Evolutionary conservation across 2,329 filamentous ascomycete genomes (phyloP), one percentile per base, ranked within the genome.

Genomic region (Cytospora paraplurivora): DNA sequence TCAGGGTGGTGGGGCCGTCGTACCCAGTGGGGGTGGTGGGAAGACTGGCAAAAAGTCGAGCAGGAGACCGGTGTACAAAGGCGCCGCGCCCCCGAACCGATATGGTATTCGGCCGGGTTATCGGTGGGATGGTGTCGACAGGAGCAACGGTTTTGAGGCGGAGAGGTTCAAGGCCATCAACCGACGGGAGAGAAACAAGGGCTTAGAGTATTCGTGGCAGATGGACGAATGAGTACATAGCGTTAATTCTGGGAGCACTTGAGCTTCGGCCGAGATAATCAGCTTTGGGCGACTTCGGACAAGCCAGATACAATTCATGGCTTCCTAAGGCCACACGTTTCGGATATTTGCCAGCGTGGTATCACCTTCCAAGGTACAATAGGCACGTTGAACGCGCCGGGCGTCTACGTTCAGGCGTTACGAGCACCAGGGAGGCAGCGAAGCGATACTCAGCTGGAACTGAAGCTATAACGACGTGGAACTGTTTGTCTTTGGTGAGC

Each of bases 71-170:
- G 44, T 47, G 5, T 99, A 98, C 74, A 79, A 87, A 65, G 95
- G 94, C 0, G 84, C 88, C 0, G 91, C 90, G 62, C 85, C 91
- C 71, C 95, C 95, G 52, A 99, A 99, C 81, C 84, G 95, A 21
- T 98, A 98, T 78, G 92, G 91, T 1, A 98, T 99, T 66, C 83
- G 89, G 66, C 95, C 95, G 0, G 96, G 95, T 0, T 92, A 96
- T 78, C 82, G 92, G 68, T 99, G 95, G 95, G 95, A 99, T 80
- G 95, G 96, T 7, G 95, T 99, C 19, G 95, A 99, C 80, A 83
- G 95, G 68, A 84, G 92, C 21, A 99, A 92, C 77, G 94, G 94
- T 0, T 98, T 97, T 74, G 95, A 99, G 79, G 90, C 86, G 67
- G 89, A 97, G 73, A 90, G 93, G 78, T 98, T 98, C 78, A 92